Evolutionary conservation across 371 early-diverging fungal species (phyloP).

Genomic region (Apophysomyces ossiformis): DNA sequence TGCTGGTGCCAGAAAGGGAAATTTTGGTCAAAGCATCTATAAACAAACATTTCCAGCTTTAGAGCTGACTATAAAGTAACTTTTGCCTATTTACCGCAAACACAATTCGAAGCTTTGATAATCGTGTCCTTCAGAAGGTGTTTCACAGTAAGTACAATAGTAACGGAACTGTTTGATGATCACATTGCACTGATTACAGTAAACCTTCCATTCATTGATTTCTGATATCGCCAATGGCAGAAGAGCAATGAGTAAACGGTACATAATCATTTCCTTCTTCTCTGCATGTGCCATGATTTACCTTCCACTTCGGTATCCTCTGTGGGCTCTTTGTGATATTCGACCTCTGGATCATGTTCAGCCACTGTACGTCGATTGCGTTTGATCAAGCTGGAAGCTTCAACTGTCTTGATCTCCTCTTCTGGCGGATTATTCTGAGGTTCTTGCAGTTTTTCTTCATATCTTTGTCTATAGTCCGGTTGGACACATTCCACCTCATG

Average conservation of each 20-base stretch:
- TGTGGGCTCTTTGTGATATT: conserved; percentile 36
- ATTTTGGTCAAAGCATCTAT: conserved; percentile 73
- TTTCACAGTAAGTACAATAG: conserved; percentile 87
- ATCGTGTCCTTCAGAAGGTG: conserved; percentile 62
- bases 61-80: conserved; percentile 6
- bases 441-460: conserved; percentile 43
- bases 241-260: not conserved
- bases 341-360: conserved; percentile 19
- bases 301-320: conserved; percentile 29
- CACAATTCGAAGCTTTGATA: conserved; percentile 78
- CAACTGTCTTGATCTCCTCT: conserved; percentile 21
- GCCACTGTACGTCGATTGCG: conserved; percentile 17
- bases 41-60: conserved; percentile 21
- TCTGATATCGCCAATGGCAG: conserved; percentile 17
- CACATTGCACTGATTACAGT: conserved; percentile 65
- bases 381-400: conserved; percentile 4
- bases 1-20: conserved; percentile 82
- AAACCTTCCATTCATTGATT: conserved; percentile 56
- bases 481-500: conserved; percentile 46
- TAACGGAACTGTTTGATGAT: conserved; percentile 71
- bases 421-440: conserved; percentile 37
- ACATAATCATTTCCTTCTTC: not conserved
- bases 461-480: conserved; percentile 52
- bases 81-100: conserved; percentile 36
- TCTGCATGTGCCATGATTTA: conserved; percentile 2